A percentile compares a stretch with the other conserved stretches of the same genome.
phyloP scores from a whole-genome alignment of 768 basidiomycete species.

The Boletales sp. region DNA sequence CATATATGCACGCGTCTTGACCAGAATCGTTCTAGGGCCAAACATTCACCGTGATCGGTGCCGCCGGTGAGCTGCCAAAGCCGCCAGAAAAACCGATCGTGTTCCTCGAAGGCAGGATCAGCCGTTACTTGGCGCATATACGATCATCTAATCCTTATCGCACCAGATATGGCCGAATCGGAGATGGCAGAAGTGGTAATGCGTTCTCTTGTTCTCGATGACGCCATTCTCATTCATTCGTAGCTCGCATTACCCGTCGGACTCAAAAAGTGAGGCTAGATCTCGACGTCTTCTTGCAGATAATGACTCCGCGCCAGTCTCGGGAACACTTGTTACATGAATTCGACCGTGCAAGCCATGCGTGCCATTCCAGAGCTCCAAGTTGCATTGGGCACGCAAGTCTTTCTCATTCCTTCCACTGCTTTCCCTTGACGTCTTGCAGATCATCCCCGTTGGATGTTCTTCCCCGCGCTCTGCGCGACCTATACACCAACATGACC shows the following conservation, averaged over 20 bases:
- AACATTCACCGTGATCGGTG: slow-evolving; percentile 90
- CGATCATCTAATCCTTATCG: slow-evolving; percentile 14
- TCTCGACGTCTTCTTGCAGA: background rate
- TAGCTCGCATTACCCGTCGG: slow-evolving; percentile 82
- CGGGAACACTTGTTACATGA: slow-evolving; percentile 98
- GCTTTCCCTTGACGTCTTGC: background rate
- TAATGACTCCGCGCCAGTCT: slow-evolving; percentile 37
- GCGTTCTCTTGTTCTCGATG: background rate
- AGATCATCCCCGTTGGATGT: slow-evolving; percentile 39
- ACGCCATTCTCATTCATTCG: background rate
- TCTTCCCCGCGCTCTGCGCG: slow-evolving; percentile 53
- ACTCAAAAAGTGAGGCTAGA: slow-evolving; percentile 57
- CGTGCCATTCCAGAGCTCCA: slow-evolving; percentile 90
- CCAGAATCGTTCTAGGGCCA: slow-evolving; percentile 54
- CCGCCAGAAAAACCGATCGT: slow-evolving; percentile 74
- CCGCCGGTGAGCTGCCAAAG: slow-evolving; percentile 88
- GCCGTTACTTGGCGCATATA: background rate
- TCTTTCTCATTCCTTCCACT: background rate
- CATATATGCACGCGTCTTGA: slow-evolving; percentile 2
- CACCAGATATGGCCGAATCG: slow-evolving; percentile 77
- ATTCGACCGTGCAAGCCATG: slow-evolving; percentile 90
- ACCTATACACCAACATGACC: slow-evolving; percentile 70
- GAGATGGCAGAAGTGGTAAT: slow-evolving; percentile 78
- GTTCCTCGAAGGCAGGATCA: slow-evolving; percentile 74
- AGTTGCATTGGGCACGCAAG: slow-evolving; percentile 59